A percentile compares a stretch with the other conserved stretches of the same genome.
These are phyloP conservation scores for Quercus bicolor DNA, from an alignment of 306 rosid species.

Conservation along the genomic window DNA sequence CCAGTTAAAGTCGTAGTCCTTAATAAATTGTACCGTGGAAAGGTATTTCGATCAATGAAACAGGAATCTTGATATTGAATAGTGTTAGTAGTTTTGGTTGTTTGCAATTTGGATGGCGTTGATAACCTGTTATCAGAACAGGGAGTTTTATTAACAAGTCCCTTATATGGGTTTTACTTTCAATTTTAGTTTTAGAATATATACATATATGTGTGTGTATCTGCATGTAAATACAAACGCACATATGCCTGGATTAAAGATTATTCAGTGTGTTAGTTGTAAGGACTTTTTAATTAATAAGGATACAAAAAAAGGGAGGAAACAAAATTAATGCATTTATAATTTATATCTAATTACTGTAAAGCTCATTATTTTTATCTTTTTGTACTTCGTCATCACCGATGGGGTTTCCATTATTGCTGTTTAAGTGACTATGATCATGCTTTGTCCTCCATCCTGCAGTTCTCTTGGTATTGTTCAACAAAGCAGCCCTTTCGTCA, in stretches of 20 bases:
- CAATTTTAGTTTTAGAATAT: background rate
- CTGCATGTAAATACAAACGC: background rate
- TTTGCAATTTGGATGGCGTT: background rate
- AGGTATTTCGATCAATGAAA: background rate
- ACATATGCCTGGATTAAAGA: background rate
- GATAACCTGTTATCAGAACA: background rate
- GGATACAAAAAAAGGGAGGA: background rate
- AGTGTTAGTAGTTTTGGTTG: background rate
- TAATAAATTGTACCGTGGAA: background rate
- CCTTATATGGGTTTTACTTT: too few species aligned
- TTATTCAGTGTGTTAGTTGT: background rate
- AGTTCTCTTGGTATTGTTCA: constrained; percentile 76
- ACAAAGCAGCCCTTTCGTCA: constrained; percentile 72
- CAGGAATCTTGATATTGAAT: background rate
- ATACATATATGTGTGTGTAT: background rate
- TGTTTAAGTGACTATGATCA: background rate
- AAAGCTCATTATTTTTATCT: background rate
- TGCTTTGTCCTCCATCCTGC: constrained; percentile 14
- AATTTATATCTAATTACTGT: background rate
- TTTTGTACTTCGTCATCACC: background rate
- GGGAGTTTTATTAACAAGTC: too few species aligned
- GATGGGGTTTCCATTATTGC: background rate
- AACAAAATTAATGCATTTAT: too few species aligned
- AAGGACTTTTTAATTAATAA: background rate
- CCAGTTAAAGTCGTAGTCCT: too few species aligned